Conservation (phyloP, 352 stramenopile genomes). For the Phytophthora sojae region DNA sequence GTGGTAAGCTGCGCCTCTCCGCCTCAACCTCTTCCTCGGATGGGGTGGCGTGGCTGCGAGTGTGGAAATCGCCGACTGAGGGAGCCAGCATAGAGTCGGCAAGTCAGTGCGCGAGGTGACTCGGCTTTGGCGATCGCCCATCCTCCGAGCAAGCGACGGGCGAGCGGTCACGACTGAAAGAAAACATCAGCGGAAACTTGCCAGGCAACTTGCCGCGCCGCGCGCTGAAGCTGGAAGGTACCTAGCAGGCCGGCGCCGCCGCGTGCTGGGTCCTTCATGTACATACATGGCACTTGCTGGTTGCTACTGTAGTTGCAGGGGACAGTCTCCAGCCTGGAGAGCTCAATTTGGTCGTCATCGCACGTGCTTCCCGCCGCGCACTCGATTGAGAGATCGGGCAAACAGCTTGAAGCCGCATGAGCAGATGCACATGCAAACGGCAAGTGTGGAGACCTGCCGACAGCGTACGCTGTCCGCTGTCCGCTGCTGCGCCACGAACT, state of each 20-base stretch:
- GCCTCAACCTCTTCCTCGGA: slow-evolving; percentile 12
- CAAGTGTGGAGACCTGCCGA: no score
- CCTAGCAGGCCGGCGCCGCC: no score
- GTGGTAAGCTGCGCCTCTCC: slow-evolving; percentile 29
- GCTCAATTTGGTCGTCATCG: neutral
- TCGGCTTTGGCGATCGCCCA: slow-evolving; percentile 18
- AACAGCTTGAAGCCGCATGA: slow-evolving; percentile 17
- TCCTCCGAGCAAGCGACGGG: slow-evolving; percentile 3
- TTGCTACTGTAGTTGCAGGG: no score
- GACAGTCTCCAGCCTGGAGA: neutral
- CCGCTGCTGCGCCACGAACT: neutral
- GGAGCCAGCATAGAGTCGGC: slow-evolving; percentile 30
- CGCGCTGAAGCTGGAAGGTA: no score
- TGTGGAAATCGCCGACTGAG: slow-evolving; percentile 30
- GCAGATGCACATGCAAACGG: neutral
- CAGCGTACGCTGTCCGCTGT: neutral
- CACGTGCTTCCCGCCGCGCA: slow-evolving; percentile 31
- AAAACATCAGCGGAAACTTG: neutral
- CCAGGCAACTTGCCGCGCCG: neutral
- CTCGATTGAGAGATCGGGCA: slow-evolving; percentile 15
- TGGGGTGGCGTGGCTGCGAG: slow-evolving; percentile 1
- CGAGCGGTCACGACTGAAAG: slow-evolving; percentile 2
- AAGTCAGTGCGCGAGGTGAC: slow-evolving; percentile 10
- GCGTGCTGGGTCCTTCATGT: no score
- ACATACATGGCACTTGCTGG: no score